Evolutionary conservation across 2,329 filamentous ascomycete genomes (phyloP), one percentile per base, ranked within the genome.

Genomic region (Ustulina deusta): DNA sequence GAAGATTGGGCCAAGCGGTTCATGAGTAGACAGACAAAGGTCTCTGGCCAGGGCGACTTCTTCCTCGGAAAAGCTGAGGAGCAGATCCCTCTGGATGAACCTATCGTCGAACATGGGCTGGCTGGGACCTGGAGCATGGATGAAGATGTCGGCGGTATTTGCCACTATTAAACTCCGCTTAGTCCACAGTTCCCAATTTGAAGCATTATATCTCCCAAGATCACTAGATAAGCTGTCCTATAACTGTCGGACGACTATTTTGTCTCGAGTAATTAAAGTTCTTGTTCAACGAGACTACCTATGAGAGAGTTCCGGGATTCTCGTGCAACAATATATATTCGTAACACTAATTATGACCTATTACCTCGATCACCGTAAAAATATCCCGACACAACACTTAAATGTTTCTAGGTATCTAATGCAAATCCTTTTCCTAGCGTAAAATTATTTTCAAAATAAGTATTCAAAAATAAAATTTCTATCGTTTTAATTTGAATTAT

Each of bases 121-220:
- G 93, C 94, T 6, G 93, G 93, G 1, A 91, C 89, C 0, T 97
- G 94, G 94, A 91, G 89, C n/a, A 90, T 96, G 76, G 93, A 97
- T 74, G 93, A 97, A 65, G 87, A 88, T 69, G 90, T 90, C 59
- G 94, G 89, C 5, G 89, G 88, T 0, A 86, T 89, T 36, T 89
- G 87, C 74, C 81, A 83, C 64, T 87, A 86, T 68, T 89, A 69
- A 66, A n/a, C 10, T 49, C 3, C 13, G 56, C 7, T n/a, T 15
- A 20, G 29, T 7, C 6, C 15, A 36, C 13, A 32, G 38, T 34
- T 17, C 2, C 25, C 36, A 38, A 40, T 38, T 32, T 15, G 27
- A 46, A 29, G 34, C 38, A 4, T 27, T 25, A 25, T 10, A n/a
- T 32, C 20, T 40, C 6, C 11, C 15, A 15, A n/a, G n/a, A 20